Base-by-base conservation (phyloP, 2,329 filamentous ascomycete species). In the Diplocarpon rosae region DNA sequence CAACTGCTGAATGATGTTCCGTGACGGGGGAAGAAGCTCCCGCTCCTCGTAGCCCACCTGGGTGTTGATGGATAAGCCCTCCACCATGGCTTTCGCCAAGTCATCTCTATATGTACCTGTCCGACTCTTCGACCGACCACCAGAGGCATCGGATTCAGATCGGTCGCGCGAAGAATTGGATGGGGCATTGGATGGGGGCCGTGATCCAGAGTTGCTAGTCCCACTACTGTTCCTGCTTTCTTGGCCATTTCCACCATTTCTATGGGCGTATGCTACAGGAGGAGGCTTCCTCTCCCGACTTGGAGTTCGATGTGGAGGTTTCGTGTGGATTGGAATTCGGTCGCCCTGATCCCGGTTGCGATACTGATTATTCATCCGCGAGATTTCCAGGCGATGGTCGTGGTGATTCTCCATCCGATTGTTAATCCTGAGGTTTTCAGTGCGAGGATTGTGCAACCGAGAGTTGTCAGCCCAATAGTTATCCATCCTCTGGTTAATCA, bases 101-200 rank as follows among this genome's bases (percentile, higher is more conserved):
- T 60, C 59, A 43, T 60, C 58, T 39, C 49, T 56, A 38, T 59
- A 57, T 38, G 53, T 48, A 20, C 53, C 57, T 47, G 56, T 61
- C 15, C 53, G 54, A 38, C 55, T 59, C 46, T 57, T 60, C 2
- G 59, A 60, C 34, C 56, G 51, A 17, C 47, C 52, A 17, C 45
- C 44, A 34, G 57, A 60, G 7, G 51, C 49, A 43, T 58, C 57
- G 27, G 59, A 62, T 37, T 52, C 53, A 14, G 59, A 60, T 33
- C 59, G 47, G 37, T 61, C 59, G 28, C 58, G 49, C n/a, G 56
- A 53, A 15, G 50, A 29, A 20, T 36, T 42, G 1, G 40, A 42
- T 31, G 51, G 47, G 15, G 33, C 33, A 31, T 52, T 49, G 27
- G 55, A 57, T 33, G 51, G 47, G 12, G 58, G 54, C 39, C 53